Evolutionary conservation across 2,329 filamentous ascomycete species (phyloP).

Genomic region (Elsinoe australis): DNA sequence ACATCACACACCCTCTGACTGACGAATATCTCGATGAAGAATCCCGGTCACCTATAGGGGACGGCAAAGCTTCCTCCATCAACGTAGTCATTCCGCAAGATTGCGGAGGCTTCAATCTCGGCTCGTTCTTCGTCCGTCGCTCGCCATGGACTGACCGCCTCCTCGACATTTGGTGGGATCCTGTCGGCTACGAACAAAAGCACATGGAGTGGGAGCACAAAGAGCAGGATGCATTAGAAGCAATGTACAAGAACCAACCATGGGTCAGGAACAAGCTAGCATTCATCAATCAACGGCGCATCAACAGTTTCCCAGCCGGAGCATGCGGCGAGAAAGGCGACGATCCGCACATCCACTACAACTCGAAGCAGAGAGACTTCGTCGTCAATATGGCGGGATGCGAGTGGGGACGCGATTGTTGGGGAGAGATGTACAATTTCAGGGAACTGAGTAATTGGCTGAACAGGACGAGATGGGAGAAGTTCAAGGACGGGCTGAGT

Average conservation of each 20-base stretch:
- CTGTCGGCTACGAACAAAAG: slow-evolving; percentile 92
- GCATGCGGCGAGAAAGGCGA: slow-evolving; percentile 75
- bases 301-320: slow-evolving; percentile 89
- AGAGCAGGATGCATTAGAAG: slow-evolving; percentile 90
- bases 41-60: slow-evolving; percentile 64
- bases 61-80: slow-evolving; percentile 69
- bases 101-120: slow-evolving; percentile 91
- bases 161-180: slow-evolving; percentile 97
- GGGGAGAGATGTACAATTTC: slow-evolving; percentile 96
- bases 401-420: slow-evolving; percentile 93
- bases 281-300: slow-evolving; percentile 82
- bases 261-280: slow-evolving; percentile 85
- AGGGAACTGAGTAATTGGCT: slow-evolving; percentile 83
- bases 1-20: slow-evolving; percentile 76
- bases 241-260: slow-evolving; percentile 82
- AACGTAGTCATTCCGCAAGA: slow-evolving; percentile 88
- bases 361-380: slow-evolving; percentile 78
- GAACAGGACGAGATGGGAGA: slow-evolving; percentile 77
- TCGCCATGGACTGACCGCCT: slow-evolving; percentile 84
- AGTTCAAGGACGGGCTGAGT: slow-evolving; percentile 43
- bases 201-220: slow-evolving; percentile 99
- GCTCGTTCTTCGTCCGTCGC: slow-evolving; percentile 84
- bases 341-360: slow-evolving; percentile 73
- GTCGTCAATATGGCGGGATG: slow-evolving; percentile 98
- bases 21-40: slow-evolving; percentile 63